A percentile compares a stretch with the other conserved stretches of the same genome.
Conservation (phyloP, 805 yeast genomes). For the Sugiyamaella lignohabitans region DNA sequence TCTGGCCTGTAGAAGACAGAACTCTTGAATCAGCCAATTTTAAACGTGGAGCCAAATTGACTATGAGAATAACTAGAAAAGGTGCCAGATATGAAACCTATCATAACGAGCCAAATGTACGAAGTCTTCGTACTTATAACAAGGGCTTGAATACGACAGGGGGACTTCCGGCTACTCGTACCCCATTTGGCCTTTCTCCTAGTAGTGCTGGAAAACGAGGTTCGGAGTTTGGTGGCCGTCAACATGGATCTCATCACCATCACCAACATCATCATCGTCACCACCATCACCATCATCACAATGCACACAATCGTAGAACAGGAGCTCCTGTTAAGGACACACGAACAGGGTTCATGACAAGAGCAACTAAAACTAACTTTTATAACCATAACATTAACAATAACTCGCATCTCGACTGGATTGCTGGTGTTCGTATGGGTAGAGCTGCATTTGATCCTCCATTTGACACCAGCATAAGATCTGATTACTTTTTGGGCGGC, state of each 20-base stretch:
- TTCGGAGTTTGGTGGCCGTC: not conserved
- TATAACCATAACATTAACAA: slow-evolving; percentile 20
- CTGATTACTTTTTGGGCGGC: slow-evolving; percentile 3
- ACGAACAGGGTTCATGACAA: slow-evolving; percentile 18
- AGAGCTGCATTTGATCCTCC: slow-evolving; percentile 36
- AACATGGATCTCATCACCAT: slow-evolving; percentile 9
- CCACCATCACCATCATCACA: not conserved
- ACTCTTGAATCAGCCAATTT: slow-evolving; percentile 43
- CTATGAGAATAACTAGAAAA: slow-evolving; percentile 35
- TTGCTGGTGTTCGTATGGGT: slow-evolving; percentile 83
- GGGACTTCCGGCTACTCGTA: too few species aligned
- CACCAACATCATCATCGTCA: not conserved
- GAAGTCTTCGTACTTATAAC: not conserved
- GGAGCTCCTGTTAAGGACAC: not conserved
- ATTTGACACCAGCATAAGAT: slow-evolving; percentile 2
- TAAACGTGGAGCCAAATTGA: slow-evolving; percentile 34
- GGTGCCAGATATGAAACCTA: slow-evolving; percentile 42
- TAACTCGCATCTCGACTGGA: slow-evolving; percentile 79
- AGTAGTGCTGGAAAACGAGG: slow-evolving; percentile 1
- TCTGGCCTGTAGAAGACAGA: slow-evolving; percentile 64
- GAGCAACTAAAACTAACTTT: slow-evolving; percentile 22
- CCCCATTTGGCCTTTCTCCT: slow-evolving; percentile 8
- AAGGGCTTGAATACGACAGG: not conserved
- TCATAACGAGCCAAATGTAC: slow-evolving; percentile 44
- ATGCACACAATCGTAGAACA: not conserved